Percentiles rank a stretch among this genome's conserved stretches.
These are phyloP conservation scores for Candida railenensis DNA, from an alignment of 805 yeast species.

Conservation along the genomic window DNA sequence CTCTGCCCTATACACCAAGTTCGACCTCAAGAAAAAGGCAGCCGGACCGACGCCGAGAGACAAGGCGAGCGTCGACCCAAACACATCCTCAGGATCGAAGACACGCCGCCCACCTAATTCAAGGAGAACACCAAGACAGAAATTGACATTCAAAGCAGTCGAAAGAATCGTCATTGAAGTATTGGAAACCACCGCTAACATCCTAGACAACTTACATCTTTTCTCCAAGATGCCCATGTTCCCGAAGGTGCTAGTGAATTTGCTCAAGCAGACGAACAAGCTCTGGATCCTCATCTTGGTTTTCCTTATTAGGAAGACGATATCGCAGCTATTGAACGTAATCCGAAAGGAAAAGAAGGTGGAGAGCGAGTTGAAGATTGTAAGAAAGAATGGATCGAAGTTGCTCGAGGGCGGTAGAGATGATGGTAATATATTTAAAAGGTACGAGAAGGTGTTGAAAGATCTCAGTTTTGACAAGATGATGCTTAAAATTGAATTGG, in stretches of 20 bases:
- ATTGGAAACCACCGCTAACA: slow-evolving; percentile 36
- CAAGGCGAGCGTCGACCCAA: not conserved
- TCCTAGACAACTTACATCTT: slow-evolving; percentile 41
- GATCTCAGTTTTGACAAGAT: slow-evolving; percentile 42
- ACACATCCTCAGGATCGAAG: not conserved
- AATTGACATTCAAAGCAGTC: slow-evolving; percentile 28
- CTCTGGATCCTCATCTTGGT: slow-evolving; percentile 42
- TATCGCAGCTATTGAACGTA: slow-evolving; percentile 41
- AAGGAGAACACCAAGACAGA: not conserved
- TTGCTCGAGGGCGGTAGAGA: slow-evolving; percentile 15
- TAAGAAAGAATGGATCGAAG: slow-evolving; percentile 20
- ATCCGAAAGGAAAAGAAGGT: slow-evolving; percentile 38
- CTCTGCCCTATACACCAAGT: slow-evolving; percentile 35
- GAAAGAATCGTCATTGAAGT: slow-evolving; percentile 29
- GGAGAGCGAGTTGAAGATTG: slow-evolving; percentile 33
- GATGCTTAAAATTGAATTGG: slow-evolving; percentile 39
- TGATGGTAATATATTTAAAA: slow-evolving; percentile 21
- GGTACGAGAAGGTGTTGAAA: slow-evolving; percentile 38
- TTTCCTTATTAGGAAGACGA: slow-evolving; percentile 40
- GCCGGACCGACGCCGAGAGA: not conserved
- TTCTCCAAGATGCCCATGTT: slow-evolving; percentile 44
- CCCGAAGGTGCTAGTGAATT: slow-evolving; percentile 28
- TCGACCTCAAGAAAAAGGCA: slow-evolving; percentile 16
- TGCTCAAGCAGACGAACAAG: slow-evolving; percentile 42
- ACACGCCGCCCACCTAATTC: not conserved